Evolutionary conservation across 2,329 filamentous ascomycete species (phyloP), one percentile per base, ranked within the genome.

Genomic region (Sarocladium kiliense): DNA sequence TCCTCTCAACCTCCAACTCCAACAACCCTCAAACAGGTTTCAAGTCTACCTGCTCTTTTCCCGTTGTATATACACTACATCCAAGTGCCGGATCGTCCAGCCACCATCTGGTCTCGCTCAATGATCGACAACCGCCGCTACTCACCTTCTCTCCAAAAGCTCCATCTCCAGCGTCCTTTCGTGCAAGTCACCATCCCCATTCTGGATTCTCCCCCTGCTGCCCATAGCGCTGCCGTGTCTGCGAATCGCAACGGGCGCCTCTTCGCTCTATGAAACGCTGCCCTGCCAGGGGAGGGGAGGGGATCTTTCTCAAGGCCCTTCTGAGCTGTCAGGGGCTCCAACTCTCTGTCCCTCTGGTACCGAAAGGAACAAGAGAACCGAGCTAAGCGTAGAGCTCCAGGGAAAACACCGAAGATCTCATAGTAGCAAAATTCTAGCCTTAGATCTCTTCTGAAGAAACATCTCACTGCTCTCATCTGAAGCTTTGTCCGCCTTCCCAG

Each of bases 241-340:
- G 30, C 25, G 25, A 27, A 16, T 47, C 44, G 10, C 12, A 18
- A 30, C 44, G 10, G 25, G 44, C 44, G 25, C 44, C 23, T 30
- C 44, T 47, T 47, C 44, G 44, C 23, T 47, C 44, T n/a, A 27
- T 47, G 44, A 47, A 47, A 47, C 44, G 25, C 44, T 6, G 44
- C 25, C 44, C 25, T 27, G 23, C 44, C 12, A 18, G 25, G 21
- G 10, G n/a, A 21, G n/a, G 39, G n/a, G n/a, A n/a, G n/a, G n/a
- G n/a, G n/a, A n/a, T n/a, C n/a, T n/a, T n/a, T n/a, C n/a, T n/a
- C n/a, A n/a, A n/a, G n/a, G n/a, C n/a, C 30, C 30, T 7, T 32
- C 30, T 32, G 30, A 32, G 12, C 12, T 32, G 30, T 32, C 30
- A 32, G 30, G 30, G 30, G 30, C 12, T 32, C 30, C 30, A 32